Base-by-base conservation (phyloP, 495 filamentous ascomycete species). In the Penicillium malachiteum region DNA sequence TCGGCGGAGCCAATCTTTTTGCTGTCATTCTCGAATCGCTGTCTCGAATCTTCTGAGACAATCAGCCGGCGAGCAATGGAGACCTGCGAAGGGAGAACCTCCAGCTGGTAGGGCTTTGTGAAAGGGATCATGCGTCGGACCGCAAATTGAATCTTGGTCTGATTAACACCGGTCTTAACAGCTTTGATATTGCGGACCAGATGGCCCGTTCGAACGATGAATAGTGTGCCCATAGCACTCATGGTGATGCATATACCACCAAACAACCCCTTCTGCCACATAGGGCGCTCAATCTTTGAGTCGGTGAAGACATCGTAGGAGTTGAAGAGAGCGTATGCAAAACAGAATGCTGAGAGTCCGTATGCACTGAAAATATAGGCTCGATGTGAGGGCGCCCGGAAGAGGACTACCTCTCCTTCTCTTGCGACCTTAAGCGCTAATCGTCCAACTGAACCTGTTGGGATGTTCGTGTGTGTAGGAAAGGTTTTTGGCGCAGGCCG, bases 311-410 rank as follows among this genome's bases (percentile, higher is more conserved):
- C 60, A 1, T 62, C 59, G 59, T 78, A 80, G 47, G 80, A 83
- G 59, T 84, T 79, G 63, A 77, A 81, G 52, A 71, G 72, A 10
- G 82, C 74, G 57, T 82, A 85, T 12, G 70, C 62, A 50, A 87
- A 74, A 69, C 82, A 87, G 65, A 84, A 85, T 18, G 71, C 56
- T 6, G 76, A 75, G 13, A 82, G 71, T 35, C 70, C 64, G 63
- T 87, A 85, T 63, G 80, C 80, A 35, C 80, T 79, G 39, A 80
- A 50, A 34, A 82, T 66, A 68, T 82, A 88, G 59, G 74, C 69
- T 50, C 77, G 75, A 57, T 89, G 84, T 5, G 85, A 84, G 5
- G 78, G 84, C 0, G 82, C 78, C 54, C 83, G 71, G 73, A 85
- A 91, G 33, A 90, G 70, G 0, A 81, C 40, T 10, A 77, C 55